Base-by-base conservation (phyloP, 805 yeast species). In the Ogataea pilisensis region DNA sequence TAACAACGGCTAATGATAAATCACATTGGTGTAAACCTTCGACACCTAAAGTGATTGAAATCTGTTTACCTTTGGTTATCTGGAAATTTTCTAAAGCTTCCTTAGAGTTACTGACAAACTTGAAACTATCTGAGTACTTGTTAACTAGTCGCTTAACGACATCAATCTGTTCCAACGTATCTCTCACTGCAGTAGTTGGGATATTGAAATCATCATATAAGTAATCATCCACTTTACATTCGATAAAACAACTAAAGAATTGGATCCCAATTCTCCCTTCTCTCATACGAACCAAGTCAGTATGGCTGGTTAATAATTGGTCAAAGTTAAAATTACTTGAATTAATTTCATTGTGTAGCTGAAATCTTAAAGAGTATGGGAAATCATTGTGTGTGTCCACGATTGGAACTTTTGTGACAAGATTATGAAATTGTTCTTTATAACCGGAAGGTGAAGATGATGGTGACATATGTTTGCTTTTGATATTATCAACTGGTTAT, bases 1-100 rank as follows among this genome's bases (percentile, higher is more conserved):
- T 61, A 25, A 73, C 52, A 9, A 71, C 73, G n/a, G 66, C 76
- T 16, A 73, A 44, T 1, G 78, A 71, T 4, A 66, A 45, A 45
- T 72, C 80, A 21, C 65, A 60, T 54, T 72, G 78, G 49, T 74
- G 79, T 27, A 73, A 53, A 3, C 78, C 78, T 53, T 74, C 80
- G 13, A 72, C 70, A 8, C 78, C 80, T 46, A 74, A 43, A 8
- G 76, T 66, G 32, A 72, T 57, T 1, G 76, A 69, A 35, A 74
- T 64, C 44, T 68, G 66, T 13, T 48, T 43, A 3, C 45, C 42
- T 12, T 51, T 42, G 1, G 54, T 43, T 8, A 51, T 43, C 29
- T 36, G 21, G 44, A 63, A 74, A 27, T 54, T 61, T 4, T 53
- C 44, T 33, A 68, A 25, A 0, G 78, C 78, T 28, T 70, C 73